Evolutionary conservation across 2,329 filamentous ascomycete genomes (phyloP), one percentile per base, ranked within the genome.

Genomic region (Cryphonectria naterciae): DNA sequence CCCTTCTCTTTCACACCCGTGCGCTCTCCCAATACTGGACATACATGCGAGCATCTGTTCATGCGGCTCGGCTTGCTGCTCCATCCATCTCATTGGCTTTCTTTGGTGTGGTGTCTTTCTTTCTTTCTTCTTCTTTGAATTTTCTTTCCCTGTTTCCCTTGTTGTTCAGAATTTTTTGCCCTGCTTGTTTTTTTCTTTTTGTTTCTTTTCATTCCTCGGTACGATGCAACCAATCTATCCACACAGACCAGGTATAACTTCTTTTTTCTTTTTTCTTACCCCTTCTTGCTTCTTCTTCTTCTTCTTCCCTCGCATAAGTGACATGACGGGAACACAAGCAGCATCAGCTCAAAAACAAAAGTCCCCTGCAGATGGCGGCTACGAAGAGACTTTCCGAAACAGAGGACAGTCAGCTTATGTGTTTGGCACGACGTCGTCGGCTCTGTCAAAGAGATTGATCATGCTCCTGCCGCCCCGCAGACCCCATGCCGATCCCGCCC

Each of bases 401-500:
- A n/a, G 10, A 39, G 17, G 32, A 61, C 32, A 17, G 28, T 32
- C 28, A 35, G 54, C 54, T 15, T 13, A 15, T 17, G 19, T 4
- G 25, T 49, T 17, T 49, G 22, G 46, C 46, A 7, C 54, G n/a
- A 28, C 52, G 52, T 56, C 25, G n/a, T 17, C 52, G 52, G 8
- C 52, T 15, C n/a, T 56, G n/a, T 56, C 52, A 28, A 28, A 17
- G 52, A 28, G 15, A 32, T 32, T 58, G 54, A 58, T 58, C 6
- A 17, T 32, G 54, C 62, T 17, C 39, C 41, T 65, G 39, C 41
- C 43, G 41, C 28, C 62, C 39, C 46, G 25, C 41, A 65, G 39
- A 65, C 25, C 43, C 63, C 63, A 65, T 65, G 63, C 46, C 46
- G 63, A 65, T 54, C 63, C 46, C 43, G 43, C 17, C 63, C 63